Evolutionary conservation across 2,329 filamentous ascomycete genomes (phyloP), one percentile per base, ranked within the genome.

Genomic region (Tolypocladium cylindrosporum): DNA sequence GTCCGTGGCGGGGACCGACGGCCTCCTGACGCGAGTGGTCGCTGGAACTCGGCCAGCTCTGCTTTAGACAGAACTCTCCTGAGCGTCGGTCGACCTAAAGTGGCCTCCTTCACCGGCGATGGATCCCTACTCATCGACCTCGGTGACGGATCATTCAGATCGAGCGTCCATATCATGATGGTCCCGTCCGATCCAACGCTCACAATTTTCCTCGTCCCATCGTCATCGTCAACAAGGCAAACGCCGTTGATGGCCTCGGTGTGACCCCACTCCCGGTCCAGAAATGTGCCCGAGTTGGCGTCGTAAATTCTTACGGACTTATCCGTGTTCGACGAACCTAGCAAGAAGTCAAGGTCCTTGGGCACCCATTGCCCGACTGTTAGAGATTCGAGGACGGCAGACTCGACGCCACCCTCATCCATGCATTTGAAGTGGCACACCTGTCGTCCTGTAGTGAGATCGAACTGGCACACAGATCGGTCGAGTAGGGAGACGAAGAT

Each of bases 251-350:
- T 91, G 10, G 92, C 89, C 68, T 97, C 92, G 0, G 92, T 96
- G 65, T 99, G 94, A 1, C 94, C 94, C 84, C 91, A 97, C 73
- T 97, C 94, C 45, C 91, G 85, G 55, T 91, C 89, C 36, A 97
- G 75, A 58, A 99, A 87, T 1, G 77, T 75, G 10, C 93, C 92
- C 48, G 84, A 86, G 61, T 88, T 86, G 37, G 84, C 79, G 64
- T 96, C 90, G 66, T 99, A 99, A 19, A 99, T 77, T 41, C 94
- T 82, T 58, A 99, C 87, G 0, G 94, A 97, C 70, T 97, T 99
- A 72, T 99, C 94, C 1, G 90, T 96, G 65, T 92, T 92, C 10
- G 93, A 97, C 13, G 94, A 82, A n/a, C 91, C 92, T 21, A 94
- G 80, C 55, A 99, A 79, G 55, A 95, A 82, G 36, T 86, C 82